Evolutionary conservation across 73 alveolate genomes (phyloP), one percentile per base, ranked within the genome.

Genomic region (Blepharisma stoltei): DNA sequence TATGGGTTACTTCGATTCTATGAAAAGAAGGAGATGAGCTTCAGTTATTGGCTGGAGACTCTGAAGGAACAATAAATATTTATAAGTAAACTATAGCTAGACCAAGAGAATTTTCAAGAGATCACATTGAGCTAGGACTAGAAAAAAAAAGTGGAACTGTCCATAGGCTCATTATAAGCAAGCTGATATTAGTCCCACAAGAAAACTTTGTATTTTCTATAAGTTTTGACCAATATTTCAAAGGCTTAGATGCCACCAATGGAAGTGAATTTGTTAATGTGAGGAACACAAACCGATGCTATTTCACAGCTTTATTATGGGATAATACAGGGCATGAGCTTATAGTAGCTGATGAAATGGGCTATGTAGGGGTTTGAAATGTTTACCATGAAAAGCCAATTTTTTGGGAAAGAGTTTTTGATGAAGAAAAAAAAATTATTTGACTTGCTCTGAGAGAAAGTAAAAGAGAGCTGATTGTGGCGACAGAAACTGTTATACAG

Each of bases 11-110:
- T 38, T 84, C 95, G 73, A 60, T 93, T 8, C 91, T 81, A 60
- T 73, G 88, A 43, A 87, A 93, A 82, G 95, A 90, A 75, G 94
- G 94, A 38, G 92, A 82, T 45, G 86, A 87, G 52, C 68, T 90
- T n/a, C 78, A 81, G 38, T 70, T 93, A 5, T 93, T 83, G 65
- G 95, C 95, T 7, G 98, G 97, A 27, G 98, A 93, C 60, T 90
- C 98, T 54, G 96, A 93, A 76, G 98, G 98, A 38, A 81, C 95
- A 7, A 70, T 90, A 76, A 92, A 86, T 41, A 86, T 83, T 18
- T 81, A 89, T 67, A 88, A 84, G 70, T 85, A 87, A 3, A 86
- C 89, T 32, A 32, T 32, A 32, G 41, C 41, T 32, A 32, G 41
- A 32, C 41, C 41, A 32, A 32, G 41, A 48, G 92, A 86, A 7